Conservation (phyloP, 2,329 filamentous ascomycete genomes). For the Domatiomyces globalis region DNA sequence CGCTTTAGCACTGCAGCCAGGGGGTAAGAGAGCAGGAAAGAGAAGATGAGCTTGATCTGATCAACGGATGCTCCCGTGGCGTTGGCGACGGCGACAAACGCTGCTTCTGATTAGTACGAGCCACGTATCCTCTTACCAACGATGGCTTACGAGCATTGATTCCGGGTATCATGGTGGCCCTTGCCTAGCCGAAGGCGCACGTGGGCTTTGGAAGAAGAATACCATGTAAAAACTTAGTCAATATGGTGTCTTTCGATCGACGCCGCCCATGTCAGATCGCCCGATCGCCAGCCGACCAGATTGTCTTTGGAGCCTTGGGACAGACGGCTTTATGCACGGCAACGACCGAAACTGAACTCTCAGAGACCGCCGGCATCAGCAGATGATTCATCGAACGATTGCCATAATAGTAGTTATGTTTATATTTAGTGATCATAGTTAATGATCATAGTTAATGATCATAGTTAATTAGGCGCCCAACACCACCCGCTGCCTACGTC, state of each 20-base stretch:
- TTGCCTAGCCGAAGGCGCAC: neutral
- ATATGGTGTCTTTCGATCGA: too few relatives aligned
- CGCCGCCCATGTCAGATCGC: neutral
- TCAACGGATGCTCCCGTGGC: conserved; percentile 50
- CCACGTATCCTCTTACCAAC: conserved; percentile 1
- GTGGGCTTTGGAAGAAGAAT: neutral
- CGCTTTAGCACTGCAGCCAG: conserved; percentile 79
- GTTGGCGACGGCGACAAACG: conserved; percentile 45
- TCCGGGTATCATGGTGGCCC: conserved; percentile 45
- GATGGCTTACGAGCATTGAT: conserved; percentile 43
- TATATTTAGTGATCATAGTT: neutral
- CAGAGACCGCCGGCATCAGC: neutral
- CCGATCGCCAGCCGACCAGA: neutral
- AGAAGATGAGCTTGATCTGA: conserved; percentile 76
- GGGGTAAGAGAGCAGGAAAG: conserved; percentile 84
- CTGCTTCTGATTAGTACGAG: conserved; percentile 26
- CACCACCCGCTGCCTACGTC: too few relatives aligned
- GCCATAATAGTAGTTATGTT: neutral
- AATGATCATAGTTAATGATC: too few relatives aligned
- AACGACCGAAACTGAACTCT: neutral
- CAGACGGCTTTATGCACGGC: neutral
- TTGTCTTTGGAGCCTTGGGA: neutral
- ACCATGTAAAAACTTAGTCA: neutral
- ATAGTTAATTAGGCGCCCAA: neutral
- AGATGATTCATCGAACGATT: neutral